These are phyloP conservation scores for Parasitella parasitica DNA, from an alignment of 371 early-diverging fungal genomes.

Conservation along the genomic window DNA sequence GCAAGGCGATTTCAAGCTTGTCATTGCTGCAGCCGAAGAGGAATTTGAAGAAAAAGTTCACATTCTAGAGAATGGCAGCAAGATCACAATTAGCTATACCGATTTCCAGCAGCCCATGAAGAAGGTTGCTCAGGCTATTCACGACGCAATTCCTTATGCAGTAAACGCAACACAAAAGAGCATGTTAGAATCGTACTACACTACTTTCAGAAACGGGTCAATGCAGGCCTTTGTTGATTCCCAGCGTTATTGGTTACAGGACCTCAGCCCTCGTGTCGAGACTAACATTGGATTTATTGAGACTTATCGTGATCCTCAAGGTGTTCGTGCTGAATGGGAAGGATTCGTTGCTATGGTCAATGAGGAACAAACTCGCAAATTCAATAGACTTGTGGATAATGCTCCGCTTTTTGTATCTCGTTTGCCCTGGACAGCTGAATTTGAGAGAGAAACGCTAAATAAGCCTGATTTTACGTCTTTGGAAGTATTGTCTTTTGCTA, in stretches of 20 bases:
- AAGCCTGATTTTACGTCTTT: constrained; percentile 66
- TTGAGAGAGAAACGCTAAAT: constrained; percentile 61
- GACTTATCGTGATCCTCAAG: constrained; percentile 66
- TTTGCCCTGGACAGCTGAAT: constrained; percentile 58
- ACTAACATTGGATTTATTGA: constrained; percentile 57
- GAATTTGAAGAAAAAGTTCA: constrained; percentile 8
- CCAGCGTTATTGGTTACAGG: constrained; percentile 61
- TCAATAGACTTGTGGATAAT: constrained; percentile 50
- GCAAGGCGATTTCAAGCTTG: constrained; percentile 24
- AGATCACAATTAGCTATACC: constrained; percentile 45
- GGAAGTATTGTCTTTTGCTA: constrained; percentile 61
- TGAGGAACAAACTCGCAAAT: constrained; percentile 60
- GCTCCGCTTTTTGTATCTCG: constrained; percentile 51
- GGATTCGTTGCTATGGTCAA: constrained; percentile 69
- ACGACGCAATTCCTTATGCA: constrained; percentile 42
- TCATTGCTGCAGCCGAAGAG: constrained; percentile 44
- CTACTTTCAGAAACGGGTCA: constrained; percentile 55
- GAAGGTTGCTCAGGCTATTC: constrained; percentile 45
- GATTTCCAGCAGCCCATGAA: constrained; percentile 49
- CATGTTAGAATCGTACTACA: constrained; percentile 55
- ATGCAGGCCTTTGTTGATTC: constrained; percentile 60
- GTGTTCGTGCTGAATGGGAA: constrained; percentile 68
- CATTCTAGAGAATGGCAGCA: constrained; percentile 31
- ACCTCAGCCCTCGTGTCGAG: constrained; percentile 59
- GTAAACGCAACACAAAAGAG: constrained; percentile 55